phyloP scores from a whole-genome alignment of 805 yeast genomes.

The Myxozyma neotropica region DNA sequence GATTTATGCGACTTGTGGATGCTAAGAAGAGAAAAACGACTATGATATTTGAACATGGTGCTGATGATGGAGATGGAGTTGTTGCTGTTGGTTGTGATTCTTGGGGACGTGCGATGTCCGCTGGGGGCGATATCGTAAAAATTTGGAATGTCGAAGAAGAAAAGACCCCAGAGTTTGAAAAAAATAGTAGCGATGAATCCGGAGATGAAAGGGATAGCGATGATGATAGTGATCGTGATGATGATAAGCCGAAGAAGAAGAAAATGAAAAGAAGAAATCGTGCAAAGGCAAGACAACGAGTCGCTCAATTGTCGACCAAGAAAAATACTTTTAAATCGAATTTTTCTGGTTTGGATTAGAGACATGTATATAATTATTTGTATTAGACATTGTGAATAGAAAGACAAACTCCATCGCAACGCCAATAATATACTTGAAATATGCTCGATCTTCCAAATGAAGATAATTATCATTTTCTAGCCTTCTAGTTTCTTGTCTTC shows the following conservation, averaged over 20 bases:
- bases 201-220: conserved; percentile 43
- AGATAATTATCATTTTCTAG: not conserved
- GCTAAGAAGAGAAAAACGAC: conserved; percentile 62
- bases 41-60: conserved; percentile 68
- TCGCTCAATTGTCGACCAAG: conserved; percentile 39
- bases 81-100: conserved; percentile 74
- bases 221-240: conserved; percentile 51
- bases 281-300: conserved; percentile 37
- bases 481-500: not conserved
- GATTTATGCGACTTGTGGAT: conserved; percentile 68
- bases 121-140: conserved; percentile 79
- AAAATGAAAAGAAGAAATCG: conserved; percentile 14
- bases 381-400: no score
- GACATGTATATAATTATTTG: no score
- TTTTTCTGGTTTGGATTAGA: conserved; percentile 17
- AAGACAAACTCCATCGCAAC: no score
- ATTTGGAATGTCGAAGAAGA: conserved; percentile 60
- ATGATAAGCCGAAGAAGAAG: conserved; percentile 40
- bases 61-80: conserved; percentile 83
- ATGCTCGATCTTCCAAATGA: no score
- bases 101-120: conserved; percentile 76
- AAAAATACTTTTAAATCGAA: conserved; percentile 3
- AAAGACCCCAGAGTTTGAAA: not conserved
- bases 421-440: no score
- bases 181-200: conserved; percentile 42